These are phyloP conservation scores for Polyporus tsugae DNA, from an alignment of 1,284 basidiomycete genomes.

Conservation along the genomic window DNA sequence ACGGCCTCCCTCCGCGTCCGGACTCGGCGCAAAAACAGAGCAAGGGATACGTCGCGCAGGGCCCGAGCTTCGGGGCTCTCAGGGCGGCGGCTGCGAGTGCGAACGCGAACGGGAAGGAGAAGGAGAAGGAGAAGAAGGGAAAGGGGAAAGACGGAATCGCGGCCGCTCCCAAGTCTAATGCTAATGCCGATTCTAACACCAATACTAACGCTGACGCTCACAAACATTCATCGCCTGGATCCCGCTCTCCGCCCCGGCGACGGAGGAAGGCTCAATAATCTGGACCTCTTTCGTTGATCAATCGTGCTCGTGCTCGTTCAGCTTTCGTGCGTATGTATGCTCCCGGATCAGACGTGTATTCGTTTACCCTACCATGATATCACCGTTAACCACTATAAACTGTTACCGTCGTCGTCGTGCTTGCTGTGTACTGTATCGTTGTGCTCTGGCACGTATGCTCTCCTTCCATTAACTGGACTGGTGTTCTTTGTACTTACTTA, in stretches of 20 bases:
- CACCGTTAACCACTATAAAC: background rate
- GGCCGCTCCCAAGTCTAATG: background rate
- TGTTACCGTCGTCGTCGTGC: background rate
- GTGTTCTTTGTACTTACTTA: background rate
- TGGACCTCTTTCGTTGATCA: background rate
- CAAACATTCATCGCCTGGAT: background rate
- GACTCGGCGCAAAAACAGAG: background rate
- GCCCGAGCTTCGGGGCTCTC: constrained; percentile 18
- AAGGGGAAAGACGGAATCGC: background rate
- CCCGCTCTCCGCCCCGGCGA: constrained; percentile 16
- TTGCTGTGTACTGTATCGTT: background rate
- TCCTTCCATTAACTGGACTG: background rate
- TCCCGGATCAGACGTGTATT: background rate
- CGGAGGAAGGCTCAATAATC: constrained; percentile 16
- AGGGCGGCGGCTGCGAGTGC: constrained; percentile 7
- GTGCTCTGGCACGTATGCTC: background rate
- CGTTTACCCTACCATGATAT: background rate
- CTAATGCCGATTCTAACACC: background rate
- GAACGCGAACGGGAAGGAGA: background rate
- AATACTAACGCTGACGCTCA: background rate
- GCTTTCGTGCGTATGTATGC: background rate
- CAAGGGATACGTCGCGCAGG: constrained; percentile 19
- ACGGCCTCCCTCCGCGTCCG: constrained; percentile 20
- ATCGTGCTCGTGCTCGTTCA: background rate
- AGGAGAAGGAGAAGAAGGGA: background rate